Evolutionary conservation across 169 alveolate genomes (phyloP).

Genomic region (Plasmodium inui): DNA sequence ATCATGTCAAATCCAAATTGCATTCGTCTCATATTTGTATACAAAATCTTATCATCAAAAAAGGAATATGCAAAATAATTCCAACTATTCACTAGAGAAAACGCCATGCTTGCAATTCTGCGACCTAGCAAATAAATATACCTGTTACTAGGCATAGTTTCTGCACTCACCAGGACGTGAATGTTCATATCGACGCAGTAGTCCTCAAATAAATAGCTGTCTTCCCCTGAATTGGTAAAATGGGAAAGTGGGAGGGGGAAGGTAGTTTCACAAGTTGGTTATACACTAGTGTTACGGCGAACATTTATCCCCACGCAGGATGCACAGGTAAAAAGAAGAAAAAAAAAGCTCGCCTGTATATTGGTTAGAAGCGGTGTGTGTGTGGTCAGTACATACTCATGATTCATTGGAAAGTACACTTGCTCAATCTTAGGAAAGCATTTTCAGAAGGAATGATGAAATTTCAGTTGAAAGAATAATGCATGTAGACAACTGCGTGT

Average conservation of each 20-base stretch:
- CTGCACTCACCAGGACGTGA: conserved; percentile 56
- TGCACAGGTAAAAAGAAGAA: neutral
- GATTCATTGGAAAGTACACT: neutral
- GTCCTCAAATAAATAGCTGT: neutral
- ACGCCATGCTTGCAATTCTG: neutral
- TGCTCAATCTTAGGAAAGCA: neutral
- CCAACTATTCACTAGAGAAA: neutral
- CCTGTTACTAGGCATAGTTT: neutral
- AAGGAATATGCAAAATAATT: conserved; percentile 10
- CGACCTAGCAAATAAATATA: neutral
- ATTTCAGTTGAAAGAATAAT: neutral
- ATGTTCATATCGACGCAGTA: conserved; percentile 29
- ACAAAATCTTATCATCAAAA: conserved; percentile 30
- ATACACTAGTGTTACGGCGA: neutral
- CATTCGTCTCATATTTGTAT: conserved; percentile 4
- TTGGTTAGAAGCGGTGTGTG: neutral
- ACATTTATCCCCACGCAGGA: neutral
- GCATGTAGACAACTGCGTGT: neutral
- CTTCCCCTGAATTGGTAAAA: neutral
- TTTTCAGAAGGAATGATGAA: neutral
- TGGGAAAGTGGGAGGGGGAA: neutral
- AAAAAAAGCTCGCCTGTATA: neutral
- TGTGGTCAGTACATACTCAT: neutral
- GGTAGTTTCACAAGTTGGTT: neutral
- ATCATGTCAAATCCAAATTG: neutral